These are phyloP conservation scores for Naegleria lovaniensis DNA, from an alignment of 208 protist genomes.

Conservation along the genomic window DNA sequence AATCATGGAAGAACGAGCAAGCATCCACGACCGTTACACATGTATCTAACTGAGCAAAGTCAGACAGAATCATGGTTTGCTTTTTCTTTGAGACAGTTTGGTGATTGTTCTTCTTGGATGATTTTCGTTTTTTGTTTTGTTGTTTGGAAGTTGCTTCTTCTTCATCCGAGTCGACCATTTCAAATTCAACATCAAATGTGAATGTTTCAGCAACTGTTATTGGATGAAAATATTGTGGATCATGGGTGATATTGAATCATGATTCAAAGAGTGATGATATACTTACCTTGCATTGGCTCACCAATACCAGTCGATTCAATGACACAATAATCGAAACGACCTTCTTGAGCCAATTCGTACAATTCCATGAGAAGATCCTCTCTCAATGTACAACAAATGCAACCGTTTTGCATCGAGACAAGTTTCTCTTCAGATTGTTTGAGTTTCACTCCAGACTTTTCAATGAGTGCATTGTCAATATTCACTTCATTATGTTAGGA, in stretches of 20 bases:
- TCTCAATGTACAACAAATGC: conserved; percentile 68
- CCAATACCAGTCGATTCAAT: conserved; percentile 59
- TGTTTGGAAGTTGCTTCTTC: background rate
- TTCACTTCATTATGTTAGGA: conserved; percentile 43
- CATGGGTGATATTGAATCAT: too few relatives aligned
- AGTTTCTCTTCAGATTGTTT: conserved; percentile 52
- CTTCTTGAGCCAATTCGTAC: conserved; percentile 42
- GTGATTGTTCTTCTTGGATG: background rate
- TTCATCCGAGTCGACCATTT: conserved; percentile 38
- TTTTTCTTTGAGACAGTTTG: background rate
- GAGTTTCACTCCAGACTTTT: conserved; percentile 34
- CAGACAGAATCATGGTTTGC: background rate
- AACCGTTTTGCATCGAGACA: conserved; percentile 51
- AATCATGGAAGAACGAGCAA: conserved; percentile 40
- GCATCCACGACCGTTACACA: conserved; percentile 61
- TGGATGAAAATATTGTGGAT: too few relatives aligned
- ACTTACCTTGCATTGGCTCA: conserved; percentile 53
- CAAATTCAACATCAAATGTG: conserved; percentile 40
- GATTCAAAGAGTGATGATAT: too few relatives aligned
- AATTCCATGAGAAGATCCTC: conserved; percentile 61
- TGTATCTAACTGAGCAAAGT: conserved; percentile 46
- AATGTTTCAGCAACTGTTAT: conserved; percentile 66
- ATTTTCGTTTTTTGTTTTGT: background rate
- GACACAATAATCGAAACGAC: conserved; percentile 60
- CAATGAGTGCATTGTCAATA: conserved; percentile 53